Conservation (phyloP, 2,329 filamentous ascomycete species). For the Penicillium sclerotigenum region DNA sequence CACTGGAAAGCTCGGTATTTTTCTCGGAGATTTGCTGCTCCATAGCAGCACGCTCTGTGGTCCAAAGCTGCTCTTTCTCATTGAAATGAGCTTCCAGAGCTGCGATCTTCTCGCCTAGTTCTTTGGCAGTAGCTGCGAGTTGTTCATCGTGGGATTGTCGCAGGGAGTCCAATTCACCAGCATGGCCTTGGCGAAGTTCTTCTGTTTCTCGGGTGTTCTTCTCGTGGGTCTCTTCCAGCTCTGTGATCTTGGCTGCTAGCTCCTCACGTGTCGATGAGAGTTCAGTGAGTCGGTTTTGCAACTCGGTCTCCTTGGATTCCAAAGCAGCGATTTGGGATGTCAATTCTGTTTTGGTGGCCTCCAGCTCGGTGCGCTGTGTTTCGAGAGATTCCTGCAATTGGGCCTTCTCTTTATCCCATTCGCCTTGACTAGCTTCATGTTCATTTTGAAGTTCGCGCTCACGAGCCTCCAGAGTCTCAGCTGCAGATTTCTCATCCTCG, state of each 20-base stretch:
- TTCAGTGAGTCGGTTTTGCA: slow-evolving; percentile 29
- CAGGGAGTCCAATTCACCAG: slow-evolving; percentile 26
- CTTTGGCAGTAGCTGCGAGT: slow-evolving; percentile 24
- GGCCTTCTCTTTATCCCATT: slow-evolving; percentile 40
- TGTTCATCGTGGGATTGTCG: slow-evolving; percentile 27
- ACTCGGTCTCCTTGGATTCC: slow-evolving; percentile 33
- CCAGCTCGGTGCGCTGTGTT: slow-evolving; percentile 37
- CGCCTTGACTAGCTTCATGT: slow-evolving; percentile 33
- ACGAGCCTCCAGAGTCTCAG: slow-evolving; percentile 36
- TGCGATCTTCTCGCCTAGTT: slow-evolving; percentile 27
- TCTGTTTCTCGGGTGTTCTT: slow-evolving; percentile 29
- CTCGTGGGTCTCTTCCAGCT: slow-evolving; percentile 32
- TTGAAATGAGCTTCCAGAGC: slow-evolving; percentile 27
- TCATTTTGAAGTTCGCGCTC: slow-evolving; percentile 46
- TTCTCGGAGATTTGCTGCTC: slow-evolving; percentile 42
- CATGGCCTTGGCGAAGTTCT: slow-evolving; percentile 23
- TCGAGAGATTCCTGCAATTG: slow-evolving; percentile 38
- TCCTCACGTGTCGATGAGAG: slow-evolving; percentile 28
- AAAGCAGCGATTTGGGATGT: slow-evolving; percentile 34
- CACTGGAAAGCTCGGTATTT: slow-evolving; percentile 40
- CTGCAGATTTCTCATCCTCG: slow-evolving; percentile 41
- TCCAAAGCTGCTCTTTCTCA: slow-evolving; percentile 35
- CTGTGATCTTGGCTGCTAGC: slow-evolving; percentile 27
- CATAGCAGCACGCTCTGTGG: slow-evolving; percentile 30
- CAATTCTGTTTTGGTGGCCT: slow-evolving; percentile 30